phyloP scores from a whole-genome alignment of 129 eudicot genomes.

The Chrysanthemum lavandulifolium region DNA sequence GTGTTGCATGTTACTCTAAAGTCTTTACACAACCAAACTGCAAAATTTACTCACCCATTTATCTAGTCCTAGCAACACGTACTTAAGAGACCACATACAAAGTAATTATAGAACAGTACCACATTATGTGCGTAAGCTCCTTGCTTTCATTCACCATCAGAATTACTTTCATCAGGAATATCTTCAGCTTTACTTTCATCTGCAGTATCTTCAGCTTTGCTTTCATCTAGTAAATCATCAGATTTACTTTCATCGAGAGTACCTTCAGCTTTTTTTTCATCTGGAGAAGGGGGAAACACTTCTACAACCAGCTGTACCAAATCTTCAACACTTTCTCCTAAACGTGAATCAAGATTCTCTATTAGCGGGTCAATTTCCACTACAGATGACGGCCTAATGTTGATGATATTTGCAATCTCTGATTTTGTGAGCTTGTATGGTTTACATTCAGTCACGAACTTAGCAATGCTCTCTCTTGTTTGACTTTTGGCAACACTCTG shows the following conservation, averaged over 20 bases:
- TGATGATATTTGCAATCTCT: conserved; percentile 61
- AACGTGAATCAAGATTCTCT: conserved; percentile 47
- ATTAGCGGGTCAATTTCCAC: conserved; percentile 54
- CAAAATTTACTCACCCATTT: not conserved
- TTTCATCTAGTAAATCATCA: too few species aligned
- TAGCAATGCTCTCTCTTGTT: conserved; percentile 54
- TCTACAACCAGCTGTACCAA: conserved; percentile 46
- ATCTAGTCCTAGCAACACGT: not conserved
- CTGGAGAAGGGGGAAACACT: conserved; percentile 49
- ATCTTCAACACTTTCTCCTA: conserved; percentile 45
- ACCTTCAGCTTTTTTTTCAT: not conserved
- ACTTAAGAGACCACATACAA: not conserved
- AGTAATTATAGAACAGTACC: not conserved
- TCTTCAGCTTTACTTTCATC: conserved; percentile 13
- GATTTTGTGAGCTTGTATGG: conserved; percentile 57
- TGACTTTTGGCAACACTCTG: conserved; percentile 50
- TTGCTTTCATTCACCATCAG: conserved; percentile 28
- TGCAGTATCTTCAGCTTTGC: too few species aligned
- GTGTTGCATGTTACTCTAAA: too few species aligned
- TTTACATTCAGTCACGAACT: conserved; percentile 46
- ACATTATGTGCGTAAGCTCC: not conserved
- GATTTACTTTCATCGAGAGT: too few species aligned
- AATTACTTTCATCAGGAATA: too few species aligned
- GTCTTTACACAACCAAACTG: too few species aligned
- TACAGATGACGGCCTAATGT: conserved; percentile 53